phyloP scores from a whole-genome alignment of 108 stramenopile species.

The Fragilariopsis cylindrus region DNA sequence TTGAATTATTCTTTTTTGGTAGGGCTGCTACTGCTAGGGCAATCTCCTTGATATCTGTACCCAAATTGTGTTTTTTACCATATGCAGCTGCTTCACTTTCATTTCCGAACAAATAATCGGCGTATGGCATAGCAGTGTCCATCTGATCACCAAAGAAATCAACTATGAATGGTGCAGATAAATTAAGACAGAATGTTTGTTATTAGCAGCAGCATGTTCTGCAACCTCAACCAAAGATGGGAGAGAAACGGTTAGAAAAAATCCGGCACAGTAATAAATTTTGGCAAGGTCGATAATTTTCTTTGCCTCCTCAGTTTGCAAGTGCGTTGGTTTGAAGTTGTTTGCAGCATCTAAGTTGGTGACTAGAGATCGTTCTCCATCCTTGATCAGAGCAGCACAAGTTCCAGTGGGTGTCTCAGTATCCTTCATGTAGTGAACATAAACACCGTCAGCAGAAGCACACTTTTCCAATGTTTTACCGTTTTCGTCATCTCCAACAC shows the following conservation, averaged over 20 bases:
- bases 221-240: constrained; percentile 89
- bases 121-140: constrained; percentile 91
- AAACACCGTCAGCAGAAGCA: constrained; percentile 92
- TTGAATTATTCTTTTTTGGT: constrained; percentile 85
- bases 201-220: constrained; percentile 85
- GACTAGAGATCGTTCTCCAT: constrained; percentile 93
- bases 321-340: constrained; percentile 93
- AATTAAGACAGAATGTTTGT: constrained; percentile 96
- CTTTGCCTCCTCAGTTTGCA: constrained; percentile 92
- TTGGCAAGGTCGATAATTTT: constrained; percentile 85
- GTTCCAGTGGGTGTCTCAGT: constrained; percentile 93
- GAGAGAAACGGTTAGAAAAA: constrained; percentile 98
- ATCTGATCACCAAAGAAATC: constrained; percentile 98
- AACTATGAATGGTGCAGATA: constrained; percentile 98
- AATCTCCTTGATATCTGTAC: constrained; percentile 88
- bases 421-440: constrained; percentile 96
- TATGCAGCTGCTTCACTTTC: constrained; percentile 98
- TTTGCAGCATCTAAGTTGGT: constrained; percentile 99
- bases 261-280: constrained; percentile 96
- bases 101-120: constrained; percentile 98
- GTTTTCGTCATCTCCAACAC: constrained; percentile 92
- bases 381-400: constrained; percentile 97
- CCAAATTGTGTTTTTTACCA: constrained; percentile 93
- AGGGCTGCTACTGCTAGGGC: constrained; percentile 86
- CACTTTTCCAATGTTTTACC: constrained; percentile 84